Evolutionary conservation across 139 green algal species (phyloP).

Genomic region (Auxenochlorella pyrenoidosa): DNA sequence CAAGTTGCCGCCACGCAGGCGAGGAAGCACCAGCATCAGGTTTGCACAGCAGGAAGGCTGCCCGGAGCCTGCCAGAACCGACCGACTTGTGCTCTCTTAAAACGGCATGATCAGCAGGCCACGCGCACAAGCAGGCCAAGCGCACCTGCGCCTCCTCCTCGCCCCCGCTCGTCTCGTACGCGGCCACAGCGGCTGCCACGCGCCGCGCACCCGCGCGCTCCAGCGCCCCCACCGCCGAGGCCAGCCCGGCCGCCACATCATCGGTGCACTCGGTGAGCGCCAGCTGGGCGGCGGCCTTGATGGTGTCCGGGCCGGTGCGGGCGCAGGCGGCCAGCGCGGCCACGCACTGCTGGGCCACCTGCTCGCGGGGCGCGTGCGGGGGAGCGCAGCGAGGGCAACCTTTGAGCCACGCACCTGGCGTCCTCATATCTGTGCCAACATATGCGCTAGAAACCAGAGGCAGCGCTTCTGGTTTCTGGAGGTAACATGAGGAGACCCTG

Average conservation of each 20-base stretch:
- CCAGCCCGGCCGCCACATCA: neutral
- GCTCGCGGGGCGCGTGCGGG: neutral
- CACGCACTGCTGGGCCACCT: slow-evolving; percentile 37
- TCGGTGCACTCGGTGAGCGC: slow-evolving; percentile 26
- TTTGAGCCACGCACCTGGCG: too few species aligned
- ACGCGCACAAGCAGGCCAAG: too few species aligned
- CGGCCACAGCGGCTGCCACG: neutral
- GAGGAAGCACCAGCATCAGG: too few species aligned
- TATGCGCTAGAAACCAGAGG: neutral
- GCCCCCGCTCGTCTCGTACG: neutral
- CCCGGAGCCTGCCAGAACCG: too few species aligned
- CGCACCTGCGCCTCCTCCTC: slow-evolving; percentile 18
- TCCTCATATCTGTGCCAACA: neutral
- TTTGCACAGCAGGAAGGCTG: too few species aligned
- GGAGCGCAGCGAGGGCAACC: too few species aligned
- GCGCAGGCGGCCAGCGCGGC: slow-evolving; percentile 45
- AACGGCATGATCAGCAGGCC: too few species aligned
- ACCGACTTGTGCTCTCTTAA: neutral
- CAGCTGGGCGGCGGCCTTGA: slow-evolving; percentile 43
- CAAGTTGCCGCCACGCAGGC: neutral
- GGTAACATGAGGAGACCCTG: neutral
- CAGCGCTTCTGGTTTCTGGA: too few species aligned
- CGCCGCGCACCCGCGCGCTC: neutral
- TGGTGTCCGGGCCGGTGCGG: slow-evolving; percentile 24
- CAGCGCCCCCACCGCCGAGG: slow-evolving; percentile 7